Percentiles rank a stretch among this genome's conserved stretches.
These are phyloP conservation scores for Pseudopyricularia javanii DNA, from an alignment of 2,329 filamentous ascomycete genomes.

Conservation along the genomic window DNA sequence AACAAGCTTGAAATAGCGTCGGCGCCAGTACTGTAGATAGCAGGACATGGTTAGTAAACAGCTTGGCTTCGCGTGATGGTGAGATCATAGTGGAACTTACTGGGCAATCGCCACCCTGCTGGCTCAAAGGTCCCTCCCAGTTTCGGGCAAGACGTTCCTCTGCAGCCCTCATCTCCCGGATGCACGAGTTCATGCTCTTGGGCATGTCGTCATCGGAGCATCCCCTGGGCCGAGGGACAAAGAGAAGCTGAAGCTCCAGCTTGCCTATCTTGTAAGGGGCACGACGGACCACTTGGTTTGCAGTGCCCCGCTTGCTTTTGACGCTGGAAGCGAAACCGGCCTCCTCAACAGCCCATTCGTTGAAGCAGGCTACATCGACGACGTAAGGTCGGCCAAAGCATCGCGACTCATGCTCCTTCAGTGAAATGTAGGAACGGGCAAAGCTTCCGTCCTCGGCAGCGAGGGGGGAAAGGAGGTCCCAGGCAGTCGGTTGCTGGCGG, in stretches of 20 bases:
- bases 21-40: conserved; percentile 72
- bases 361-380: conserved; percentile 90
- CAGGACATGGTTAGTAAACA: conserved; percentile 22
- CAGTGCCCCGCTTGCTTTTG: conserved; percentile 79
- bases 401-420: conserved; percentile 81
- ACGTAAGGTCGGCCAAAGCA: conserved; percentile 82
- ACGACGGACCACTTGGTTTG: conserved; percentile 53
- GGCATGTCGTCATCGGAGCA: conserved; percentile 91
- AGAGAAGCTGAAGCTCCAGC: conserved; percentile 84
- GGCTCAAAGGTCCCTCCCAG: conserved; percentile 83
- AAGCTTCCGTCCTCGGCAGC: conserved; percentile 90
- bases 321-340: conserved; percentile 68
- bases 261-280: conserved; percentile 97
- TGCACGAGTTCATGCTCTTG: conserved; percentile 96
- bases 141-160: conserved; percentile 66
- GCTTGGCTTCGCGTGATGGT: background rate
- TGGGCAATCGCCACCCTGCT: conserved; percentile 94
- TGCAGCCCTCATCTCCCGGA: conserved; percentile 84
- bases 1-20: conserved; percentile 89
- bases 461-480: conserved; percentile 76
- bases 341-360: conserved; percentile 94
- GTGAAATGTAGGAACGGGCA: conserved; percentile 80
- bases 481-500: conserved; percentile 58
- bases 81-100: conserved; percentile 45
- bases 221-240: conserved; percentile 84